These are phyloP conservation scores for Aspergillus kassunensis DNA, from an alignment of 495 filamentous ascomycete species.

Conservation along the genomic window DNA sequence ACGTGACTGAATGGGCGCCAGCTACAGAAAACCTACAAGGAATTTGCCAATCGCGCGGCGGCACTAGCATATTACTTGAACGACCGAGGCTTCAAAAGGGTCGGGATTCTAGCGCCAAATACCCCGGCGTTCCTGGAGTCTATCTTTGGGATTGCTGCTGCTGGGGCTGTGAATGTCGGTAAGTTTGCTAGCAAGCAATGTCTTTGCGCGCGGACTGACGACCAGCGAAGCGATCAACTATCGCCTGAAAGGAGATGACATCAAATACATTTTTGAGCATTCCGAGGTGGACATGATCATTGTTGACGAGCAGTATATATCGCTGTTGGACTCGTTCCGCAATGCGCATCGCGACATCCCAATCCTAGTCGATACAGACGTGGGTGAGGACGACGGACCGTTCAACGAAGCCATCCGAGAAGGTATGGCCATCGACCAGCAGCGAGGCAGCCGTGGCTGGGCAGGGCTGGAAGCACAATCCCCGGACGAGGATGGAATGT, in stretches of 20 bases:
- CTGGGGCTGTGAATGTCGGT: slow-evolving; percentile 75
- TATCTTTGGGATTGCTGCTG: slow-evolving; percentile 84
- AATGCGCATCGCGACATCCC: slow-evolving; percentile 54
- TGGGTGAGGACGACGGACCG: slow-evolving; percentile 71
- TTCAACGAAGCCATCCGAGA: slow-evolving; percentile 83
- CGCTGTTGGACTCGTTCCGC: slow-evolving; percentile 63
- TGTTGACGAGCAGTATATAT: slow-evolving; percentile 72
- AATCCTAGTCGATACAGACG: slow-evolving; percentile 81
- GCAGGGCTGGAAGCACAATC: slow-evolving; percentile 63
- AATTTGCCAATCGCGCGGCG: slow-evolving; percentile 76
- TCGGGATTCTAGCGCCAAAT: slow-evolving; percentile 83
- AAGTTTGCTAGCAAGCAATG: no score
- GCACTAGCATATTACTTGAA: slow-evolving; percentile 84
- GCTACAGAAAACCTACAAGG: slow-evolving; percentile 70
- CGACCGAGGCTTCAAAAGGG: slow-evolving; percentile 62
- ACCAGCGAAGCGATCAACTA: slow-evolving; percentile 68
- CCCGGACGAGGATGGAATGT: slow-evolving; percentile 68
- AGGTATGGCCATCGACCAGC: slow-evolving; percentile 65
- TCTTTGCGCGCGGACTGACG: not conserved
- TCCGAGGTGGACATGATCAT: slow-evolving; percentile 82
- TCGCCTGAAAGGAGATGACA: slow-evolving; percentile 80
- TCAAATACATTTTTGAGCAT: slow-evolving; percentile 85
- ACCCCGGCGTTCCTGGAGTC: slow-evolving; percentile 91
- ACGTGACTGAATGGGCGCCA: slow-evolving; percentile 76
- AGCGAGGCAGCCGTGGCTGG: slow-evolving; percentile 68